Evolutionary conservation across 2,329 filamentous ascomycete species (phyloP).

Genomic region (Ophiostoma australiae): DNA sequence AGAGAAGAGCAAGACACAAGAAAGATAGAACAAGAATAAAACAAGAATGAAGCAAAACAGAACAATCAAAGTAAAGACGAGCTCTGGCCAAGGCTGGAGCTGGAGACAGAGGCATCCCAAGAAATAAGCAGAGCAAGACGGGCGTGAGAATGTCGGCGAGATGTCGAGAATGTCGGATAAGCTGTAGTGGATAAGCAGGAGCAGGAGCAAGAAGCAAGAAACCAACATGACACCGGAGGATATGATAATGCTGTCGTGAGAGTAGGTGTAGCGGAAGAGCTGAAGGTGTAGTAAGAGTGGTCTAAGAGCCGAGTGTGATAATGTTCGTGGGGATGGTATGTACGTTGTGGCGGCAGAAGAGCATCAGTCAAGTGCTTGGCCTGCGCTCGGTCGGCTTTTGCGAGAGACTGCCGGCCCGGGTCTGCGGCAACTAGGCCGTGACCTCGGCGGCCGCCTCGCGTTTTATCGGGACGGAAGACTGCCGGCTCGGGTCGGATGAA

Average conservation of each 20-base stretch:
- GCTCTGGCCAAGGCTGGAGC: neutral
- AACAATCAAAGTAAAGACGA: neutral
- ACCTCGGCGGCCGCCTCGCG: neutral
- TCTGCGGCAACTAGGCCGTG: neutral
- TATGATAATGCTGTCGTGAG: conserved; percentile 1
- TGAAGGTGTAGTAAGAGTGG: neutral
- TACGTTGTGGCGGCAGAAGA: neutral
- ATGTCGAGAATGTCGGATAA: neutral
- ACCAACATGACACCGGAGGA: neutral
- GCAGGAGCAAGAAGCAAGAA: neutral
- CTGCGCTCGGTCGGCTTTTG: too few relatives aligned
- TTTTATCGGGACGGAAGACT: neutral
- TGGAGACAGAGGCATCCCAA: neutral
- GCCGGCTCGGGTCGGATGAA: neutral
- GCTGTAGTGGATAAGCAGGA: too few relatives aligned
- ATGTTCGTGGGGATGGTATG: neutral
- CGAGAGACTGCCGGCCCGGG: too few relatives aligned
- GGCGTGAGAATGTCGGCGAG: neutral
- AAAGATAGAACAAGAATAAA: neutral
- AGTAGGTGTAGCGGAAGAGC: neutral
- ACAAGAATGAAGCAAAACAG: too few relatives aligned
- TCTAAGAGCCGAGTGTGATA: neutral
- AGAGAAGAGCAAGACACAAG: neutral
- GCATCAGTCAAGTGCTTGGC: neutral
- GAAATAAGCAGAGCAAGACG: neutral